These are phyloP conservation scores for Danielia oregonensis DNA, from an alignment of 805 yeast species.

Conservation along the genomic window DNA sequence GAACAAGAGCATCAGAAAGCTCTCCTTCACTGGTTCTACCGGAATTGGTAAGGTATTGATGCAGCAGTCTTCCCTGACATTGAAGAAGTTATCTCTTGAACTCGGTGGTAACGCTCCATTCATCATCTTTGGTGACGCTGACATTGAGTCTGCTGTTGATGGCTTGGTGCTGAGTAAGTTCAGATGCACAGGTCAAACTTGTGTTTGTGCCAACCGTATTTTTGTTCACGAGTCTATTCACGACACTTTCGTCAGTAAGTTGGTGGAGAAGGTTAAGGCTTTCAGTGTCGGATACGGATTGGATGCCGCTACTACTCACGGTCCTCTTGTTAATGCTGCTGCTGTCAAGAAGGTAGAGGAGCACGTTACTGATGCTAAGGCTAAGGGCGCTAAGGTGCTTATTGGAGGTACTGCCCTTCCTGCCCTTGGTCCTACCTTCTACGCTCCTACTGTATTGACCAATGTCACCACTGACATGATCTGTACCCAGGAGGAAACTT, in stretches of 20 bases:
- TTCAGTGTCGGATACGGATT: conserved; percentile 54
- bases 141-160: conserved; percentile 61
- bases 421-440: conserved; percentile 48
- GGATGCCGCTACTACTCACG: conserved; percentile 49
- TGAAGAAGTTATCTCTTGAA: conserved; percentile 71
- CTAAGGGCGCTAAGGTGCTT: conserved; percentile 51
- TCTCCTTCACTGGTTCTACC: conserved; percentile 79
- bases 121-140: conserved; percentile 70
- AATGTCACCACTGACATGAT: conserved; percentile 49
- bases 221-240: conserved; percentile 64
- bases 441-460: conserved; percentile 51
- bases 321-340: conserved; percentile 50
- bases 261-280: conserved; percentile 42
- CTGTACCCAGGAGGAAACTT: conserved; percentile 56
- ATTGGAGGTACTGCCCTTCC: conserved; percentile 51
- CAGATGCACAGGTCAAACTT: conserved; percentile 77
- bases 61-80: conserved; percentile 55
- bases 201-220: conserved; percentile 74
- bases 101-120: conserved; percentile 83
- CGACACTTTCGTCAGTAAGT: conserved; percentile 52
- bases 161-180: conserved; percentile 65
- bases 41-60: conserved; percentile 65
- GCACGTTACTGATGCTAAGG: conserved; percentile 51
- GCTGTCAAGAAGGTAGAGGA: conserved; percentile 52
- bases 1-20: conserved; percentile 53